phyloP scores from a whole-genome alignment of 2,329 filamentous ascomycete genomes.

The Aspergillus bombycis region DNA sequence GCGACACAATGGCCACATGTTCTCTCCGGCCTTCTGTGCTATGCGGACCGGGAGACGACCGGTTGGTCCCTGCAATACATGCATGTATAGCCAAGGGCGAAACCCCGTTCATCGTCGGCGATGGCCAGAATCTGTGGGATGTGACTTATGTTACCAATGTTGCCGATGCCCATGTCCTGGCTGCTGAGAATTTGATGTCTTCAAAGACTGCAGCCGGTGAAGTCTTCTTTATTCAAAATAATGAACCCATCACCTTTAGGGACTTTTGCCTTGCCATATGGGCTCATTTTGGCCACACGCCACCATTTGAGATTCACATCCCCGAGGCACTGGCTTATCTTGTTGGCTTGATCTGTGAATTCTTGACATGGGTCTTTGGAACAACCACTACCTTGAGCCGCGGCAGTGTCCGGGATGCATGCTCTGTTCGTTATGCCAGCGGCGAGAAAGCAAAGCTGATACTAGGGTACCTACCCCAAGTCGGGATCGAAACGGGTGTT shows the following conservation, averaged over 20 bases:
- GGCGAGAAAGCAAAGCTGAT: slow-evolving; percentile 55
- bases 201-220: slow-evolving; percentile 46
- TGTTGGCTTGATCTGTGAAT: slow-evolving; percentile 52
- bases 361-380: slow-evolving; percentile 51
- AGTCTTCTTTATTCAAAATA: slow-evolving; percentile 52
- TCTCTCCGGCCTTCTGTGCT: slow-evolving; percentile 48
- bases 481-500: slow-evolving; percentile 57
- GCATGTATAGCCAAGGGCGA: slow-evolving; percentile 48
- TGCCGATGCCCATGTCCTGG: slow-evolving; percentile 50
- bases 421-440: slow-evolving; percentile 56
- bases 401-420: slow-evolving; percentile 60
- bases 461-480: slow-evolving; percentile 56
- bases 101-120: slow-evolving; percentile 46
- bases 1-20: slow-evolving; percentile 40
- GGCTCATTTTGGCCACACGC: slow-evolving; percentile 53
- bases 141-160: slow-evolving; percentile 48
- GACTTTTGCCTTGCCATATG: slow-evolving; percentile 50
- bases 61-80: slow-evolving; percentile 47
- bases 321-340: slow-evolving; percentile 54
- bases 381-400: slow-evolving; percentile 52
- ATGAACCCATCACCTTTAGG: slow-evolving; percentile 49
- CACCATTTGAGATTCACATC: slow-evolving; percentile 52
- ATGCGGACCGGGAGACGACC: slow-evolving; percentile 47
- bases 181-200: slow-evolving; percentile 46
- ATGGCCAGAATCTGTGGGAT: slow-evolving; percentile 49